Evolutionary conservation across 495 filamentous ascomycete genomes (phyloP), one percentile per base, ranked within the genome.

Genomic region (Penicillium ucsense): DNA sequence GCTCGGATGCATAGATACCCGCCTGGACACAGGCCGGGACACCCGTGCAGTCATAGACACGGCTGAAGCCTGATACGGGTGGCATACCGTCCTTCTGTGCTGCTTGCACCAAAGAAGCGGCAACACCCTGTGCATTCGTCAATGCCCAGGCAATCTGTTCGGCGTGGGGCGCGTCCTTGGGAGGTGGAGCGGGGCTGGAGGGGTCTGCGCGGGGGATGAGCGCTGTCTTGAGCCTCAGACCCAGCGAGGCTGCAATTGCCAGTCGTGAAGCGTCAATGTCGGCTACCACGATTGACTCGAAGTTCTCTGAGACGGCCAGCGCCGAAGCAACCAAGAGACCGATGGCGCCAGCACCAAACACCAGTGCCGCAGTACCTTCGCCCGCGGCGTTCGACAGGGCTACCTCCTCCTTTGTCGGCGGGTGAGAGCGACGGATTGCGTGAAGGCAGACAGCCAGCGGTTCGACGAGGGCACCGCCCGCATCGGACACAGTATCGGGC

Each of bases 31-130:
- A 94, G 3, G 82, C 72, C 34, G 89, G 87, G 44, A 91, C 88
- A 38, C 90, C 90, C 0, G 90, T 95, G 63, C 90, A 95, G 57
- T 96, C 90, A 56, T 94, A 94, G 5, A 88, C 82, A 6, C 84
- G 70, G 50, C 88, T 82, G 20, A 94, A 82, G 20, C 87, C 86
- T 3, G 80, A 31, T 4, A 62, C 43, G 1, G 37, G 20, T 9
- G 48, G 43, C 0, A 34, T 40, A 31, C 40, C 54, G 1, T 37
- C 74, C 8, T 72, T 70, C 28, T 74, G 71, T 0, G 77, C 74
- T 7, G 60, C 59, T 31, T 55, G 51, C 27, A 62, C 65, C 12
- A 75, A 46, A 8, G 56, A 59, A 3, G 62, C 72, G 1, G 78
- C 71, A n/a, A 76, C 66, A 6, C 42, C 43, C 48, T 71, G 68